phyloP scores from a whole-genome alignment of 208 protist species.

The Trypanosoma boissoni region DNA sequence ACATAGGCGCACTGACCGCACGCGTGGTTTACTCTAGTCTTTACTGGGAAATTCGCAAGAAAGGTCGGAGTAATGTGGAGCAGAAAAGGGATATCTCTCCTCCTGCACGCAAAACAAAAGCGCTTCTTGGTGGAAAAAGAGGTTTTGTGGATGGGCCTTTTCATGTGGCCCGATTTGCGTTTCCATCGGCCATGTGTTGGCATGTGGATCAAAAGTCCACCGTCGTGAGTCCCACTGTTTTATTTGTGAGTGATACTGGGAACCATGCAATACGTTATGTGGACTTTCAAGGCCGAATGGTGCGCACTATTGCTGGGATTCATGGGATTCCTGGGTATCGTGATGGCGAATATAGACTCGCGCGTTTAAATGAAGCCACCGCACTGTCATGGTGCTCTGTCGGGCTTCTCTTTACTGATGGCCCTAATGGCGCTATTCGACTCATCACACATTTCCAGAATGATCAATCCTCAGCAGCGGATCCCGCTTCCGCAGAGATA shows the following conservation, averaged over 20 bases:
- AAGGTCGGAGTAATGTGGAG: neutral
- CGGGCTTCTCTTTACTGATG: slow-evolving; percentile 68
- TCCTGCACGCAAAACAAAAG: slow-evolving; percentile 4
- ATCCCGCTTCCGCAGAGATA: neutral
- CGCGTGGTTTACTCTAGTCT: slow-evolving; percentile 20
- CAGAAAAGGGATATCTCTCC: neutral
- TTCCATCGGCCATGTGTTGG: slow-evolving; percentile 73
- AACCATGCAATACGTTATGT: slow-evolving; percentile 73
- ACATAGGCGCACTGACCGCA: slow-evolving; percentile 13
- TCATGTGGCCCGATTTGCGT: slow-evolving; percentile 54
- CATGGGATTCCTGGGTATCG: slow-evolving; percentile 72
- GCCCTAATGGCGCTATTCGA: slow-evolving; percentile 54
- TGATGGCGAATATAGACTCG: slow-evolving; percentile 53
- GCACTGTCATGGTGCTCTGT: slow-evolving; percentile 52
- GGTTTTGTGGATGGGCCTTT: slow-evolving; percentile 78
- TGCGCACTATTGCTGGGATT: slow-evolving; percentile 71
- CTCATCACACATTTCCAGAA: slow-evolving; percentile 46
- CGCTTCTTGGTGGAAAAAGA: slow-evolving; percentile 37
- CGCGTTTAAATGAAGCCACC: slow-evolving; percentile 47
- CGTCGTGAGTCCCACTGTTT: slow-evolving; percentile 17
- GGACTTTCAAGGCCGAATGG: slow-evolving; percentile 52
- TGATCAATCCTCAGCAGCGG: neutral
- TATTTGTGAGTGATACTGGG: slow-evolving; percentile 80
- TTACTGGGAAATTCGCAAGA: slow-evolving; percentile 11
- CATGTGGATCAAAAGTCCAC: slow-evolving; percentile 29